Percentiles rank a stretch among this genome's conserved stretches.
Conservation (phyloP, 768 basidiomycete genomes). For the Sarcomyxa edulis region DNA sequence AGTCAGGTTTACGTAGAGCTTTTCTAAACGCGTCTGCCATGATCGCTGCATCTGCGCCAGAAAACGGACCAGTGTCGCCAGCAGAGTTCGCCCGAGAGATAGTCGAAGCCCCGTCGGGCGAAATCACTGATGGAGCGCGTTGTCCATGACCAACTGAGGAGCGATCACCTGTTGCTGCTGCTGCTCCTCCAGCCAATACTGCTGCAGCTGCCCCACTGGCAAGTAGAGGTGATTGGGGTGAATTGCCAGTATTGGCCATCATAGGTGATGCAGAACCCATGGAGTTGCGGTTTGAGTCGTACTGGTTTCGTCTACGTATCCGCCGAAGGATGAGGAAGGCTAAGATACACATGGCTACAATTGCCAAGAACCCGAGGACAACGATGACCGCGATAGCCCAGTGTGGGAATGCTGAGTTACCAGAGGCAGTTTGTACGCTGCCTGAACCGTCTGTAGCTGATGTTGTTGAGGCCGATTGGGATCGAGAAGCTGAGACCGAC, state of each 20-base stretch:
- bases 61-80: constrained; percentile 68
- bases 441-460: constrained; percentile 22
- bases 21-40: constrained; percentile 92
- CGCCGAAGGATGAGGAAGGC: constrained; percentile 71
- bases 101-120: constrained; percentile 73
- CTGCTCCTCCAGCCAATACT: constrained; percentile 3
- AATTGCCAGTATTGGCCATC: constrained; percentile 56
- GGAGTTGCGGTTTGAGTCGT: constrained; percentile 55
- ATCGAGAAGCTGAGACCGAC: constrained; percentile 10
- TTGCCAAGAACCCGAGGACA: constrained; percentile 79
- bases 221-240: constrained; percentile 44
- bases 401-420: constrained; percentile 55
- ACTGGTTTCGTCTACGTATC: constrained; percentile 45
- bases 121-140: constrained; percentile 35
- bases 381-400: constrained; percentile 93
- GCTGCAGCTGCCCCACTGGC: constrained; percentile 18
- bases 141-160: constrained; percentile 25
- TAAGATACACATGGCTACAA: constrained; percentile 62
- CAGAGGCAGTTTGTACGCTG: constrained; percentile 38
- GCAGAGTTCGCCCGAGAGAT: constrained; percentile 56
- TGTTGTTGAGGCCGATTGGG: constrained; percentile 11
- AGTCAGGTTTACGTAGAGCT: constrained; percentile 85
- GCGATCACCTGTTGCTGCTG: constrained; percentile 16
- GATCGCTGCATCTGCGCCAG: constrained; percentile 83
- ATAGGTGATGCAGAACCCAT: constrained; percentile 81